Conservation (phyloP, 2,329 filamentous ascomycete species). For the Colletotrichum theobromicola region DNA sequence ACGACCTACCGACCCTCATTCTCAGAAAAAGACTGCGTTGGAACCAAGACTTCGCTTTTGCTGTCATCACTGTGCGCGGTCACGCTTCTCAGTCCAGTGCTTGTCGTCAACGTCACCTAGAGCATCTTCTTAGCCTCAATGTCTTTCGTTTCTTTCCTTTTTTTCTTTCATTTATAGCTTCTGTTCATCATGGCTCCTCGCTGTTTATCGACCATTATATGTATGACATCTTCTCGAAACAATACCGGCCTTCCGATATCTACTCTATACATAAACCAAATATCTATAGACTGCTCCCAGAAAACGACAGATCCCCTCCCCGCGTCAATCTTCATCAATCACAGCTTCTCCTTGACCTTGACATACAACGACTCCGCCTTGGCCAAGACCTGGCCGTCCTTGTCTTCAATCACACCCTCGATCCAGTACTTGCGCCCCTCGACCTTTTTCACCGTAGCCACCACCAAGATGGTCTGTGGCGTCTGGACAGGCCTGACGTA, state of each 20-base stretch:
- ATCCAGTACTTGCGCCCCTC: constrained; percentile 40
- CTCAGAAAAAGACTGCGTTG: background rate
- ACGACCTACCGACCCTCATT: too few relatives aligned
- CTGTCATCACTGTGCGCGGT: background rate
- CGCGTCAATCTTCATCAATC: background rate
- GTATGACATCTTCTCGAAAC: background rate
- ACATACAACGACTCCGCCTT: constrained; percentile 25
- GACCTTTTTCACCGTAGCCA: constrained; percentile 33
- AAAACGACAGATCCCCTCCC: background rate
- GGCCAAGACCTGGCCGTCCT: constrained; percentile 33
- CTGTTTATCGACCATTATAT: background rate
- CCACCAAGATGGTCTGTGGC: constrained; percentile 35
- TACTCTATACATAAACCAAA: background rate
- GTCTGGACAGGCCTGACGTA: constrained; percentile 37
- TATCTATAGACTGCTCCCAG: background rate
- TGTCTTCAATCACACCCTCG: constrained; percentile 34
- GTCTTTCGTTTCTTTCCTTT: too few relatives aligned
- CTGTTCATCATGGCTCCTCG: too few relatives aligned
- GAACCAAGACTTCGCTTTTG: too few relatives aligned
- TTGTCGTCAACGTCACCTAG: background rate
- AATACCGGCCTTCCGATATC: background rate
- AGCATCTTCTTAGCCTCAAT: background rate
- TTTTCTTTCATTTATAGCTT: too few relatives aligned
- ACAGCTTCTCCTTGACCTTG: constrained; percentile 15
- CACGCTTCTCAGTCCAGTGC: background rate